Base-by-base conservation (phyloP, 768 basidiomycete species). In the Coprinopsis sp. region DNA sequence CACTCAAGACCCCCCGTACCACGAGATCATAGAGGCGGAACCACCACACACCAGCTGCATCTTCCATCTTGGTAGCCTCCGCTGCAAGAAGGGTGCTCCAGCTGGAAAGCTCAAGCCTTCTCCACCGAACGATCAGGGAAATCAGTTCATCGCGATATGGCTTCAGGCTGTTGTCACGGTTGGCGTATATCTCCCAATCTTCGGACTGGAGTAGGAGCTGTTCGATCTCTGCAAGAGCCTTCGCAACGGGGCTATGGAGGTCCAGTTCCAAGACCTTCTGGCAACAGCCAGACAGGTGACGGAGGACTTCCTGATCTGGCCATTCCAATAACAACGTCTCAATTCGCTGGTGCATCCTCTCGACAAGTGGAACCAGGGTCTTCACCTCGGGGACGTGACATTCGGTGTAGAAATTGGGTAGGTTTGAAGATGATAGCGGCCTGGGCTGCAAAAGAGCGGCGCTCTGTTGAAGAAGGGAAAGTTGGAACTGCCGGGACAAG, bases 261-360 rank as follows among this genome's bases (percentile, higher is more conserved):
- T 76, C 69, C 18, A 92, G 67, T 0, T 66, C 58, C 33, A 92
- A 67, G 49, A 92, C 74, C 6, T 70, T 62, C 31, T 84, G 74
- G 56, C 87, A 92, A 25, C 85, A 83, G 46, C 76, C 77, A 28
- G 72, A 69, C 28, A 99, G 74, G 60, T 95, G 84, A 23, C 86
- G 87, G n/a, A 96, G 72, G 7, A 97, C 90, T 86, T 94, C 92
- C 62, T 99, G 96, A 52, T 98, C 95, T 0, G 96, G 95, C 93
- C 92, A 99, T 54, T 92, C 85, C 50, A 71, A 65, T 21, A 85
- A 73, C 16, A 96, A 71, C 2, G 28, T 49, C 12, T 67, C 55
- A 23, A 98, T 69, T 2, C 83, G 78, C 3, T 47, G 47, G 37
- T 70, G 69, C 16, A 95, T 71, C 3, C 69, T 55, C 3, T 58